Evolutionary conservation across 352 stramenopile genomes (phyloP), one percentile per base, ranked within the genome.

Genomic region (Phytopythium oedochilum): DNA sequence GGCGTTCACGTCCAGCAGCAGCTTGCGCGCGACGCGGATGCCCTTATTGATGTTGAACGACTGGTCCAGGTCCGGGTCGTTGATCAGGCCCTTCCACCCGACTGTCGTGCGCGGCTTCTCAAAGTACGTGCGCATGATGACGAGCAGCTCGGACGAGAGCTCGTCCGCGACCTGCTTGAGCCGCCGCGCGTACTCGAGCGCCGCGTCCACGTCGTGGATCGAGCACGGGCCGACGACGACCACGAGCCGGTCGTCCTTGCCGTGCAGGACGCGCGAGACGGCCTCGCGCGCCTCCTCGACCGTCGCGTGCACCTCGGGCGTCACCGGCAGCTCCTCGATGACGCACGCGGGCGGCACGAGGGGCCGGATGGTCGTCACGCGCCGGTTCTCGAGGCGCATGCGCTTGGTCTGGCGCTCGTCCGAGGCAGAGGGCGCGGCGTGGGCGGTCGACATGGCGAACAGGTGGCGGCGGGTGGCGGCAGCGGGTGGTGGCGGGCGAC

Each of bases 41-140:
- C 85, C 85, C 68, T 95, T 93, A 70, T 95, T 95, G 61, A 95
- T 95, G 49, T 92, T 89, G 62, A 89, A 95, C 17, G 78, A 88
- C 52, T 87, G 78, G 61, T 90, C 59, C 10, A 94, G 72, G 48
- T 94, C 82, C 34, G 83, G 83, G 65, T 94, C 83, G 61, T 94
- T 94, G 60, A 94, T 94, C 34, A 94, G 64, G 8, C 83, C 83
- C 59, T 94, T 94, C 83, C 83, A 94, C 25, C 83, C 83, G 31
- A 94, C 70, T 0, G 83, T 94, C 22, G 83, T 94, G 52, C 83
- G 81, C 25, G 83, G 83, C 63, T 94, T 94, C 59, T 94, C 83
- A 58, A 94, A 94, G 74, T 94, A 94, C 28, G 83, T 89, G 66
- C 83, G 79, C 83, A 94, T 94, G 60, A 92, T 84, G 49, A 94